Conservation (phyloP, 2,329 filamentous ascomycete species). For the Diaporthe australafricana region DNA sequence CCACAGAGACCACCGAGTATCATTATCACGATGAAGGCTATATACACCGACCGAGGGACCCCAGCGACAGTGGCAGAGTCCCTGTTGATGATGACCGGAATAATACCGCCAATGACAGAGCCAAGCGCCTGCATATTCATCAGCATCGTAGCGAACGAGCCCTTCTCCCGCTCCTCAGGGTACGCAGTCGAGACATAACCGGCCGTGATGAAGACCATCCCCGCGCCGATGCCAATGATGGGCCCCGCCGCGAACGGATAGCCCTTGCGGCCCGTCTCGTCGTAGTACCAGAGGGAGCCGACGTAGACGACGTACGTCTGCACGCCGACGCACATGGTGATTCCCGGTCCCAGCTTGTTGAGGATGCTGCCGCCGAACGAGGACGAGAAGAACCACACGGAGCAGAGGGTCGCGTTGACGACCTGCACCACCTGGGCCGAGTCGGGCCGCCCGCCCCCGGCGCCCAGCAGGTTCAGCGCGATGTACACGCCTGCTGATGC, state of each 20-base stretch:
- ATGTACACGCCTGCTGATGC: constrained; percentile 20
- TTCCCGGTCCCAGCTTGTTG: constrained; percentile 43
- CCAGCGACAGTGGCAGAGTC: constrained; percentile 34
- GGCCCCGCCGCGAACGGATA: constrained; percentile 5
- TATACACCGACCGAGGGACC: constrained; percentile 30
- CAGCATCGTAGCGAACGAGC: constrained; percentile 44
- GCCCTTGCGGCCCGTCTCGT: constrained; percentile 8
- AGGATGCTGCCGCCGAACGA: constrained; percentile 44
- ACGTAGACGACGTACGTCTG: constrained; percentile 25
- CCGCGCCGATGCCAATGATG: constrained; percentile 45
- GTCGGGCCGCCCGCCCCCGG: constrained; percentile 44
- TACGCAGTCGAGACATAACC: constrained; percentile 48
- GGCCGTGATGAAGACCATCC: constrained; percentile 46
- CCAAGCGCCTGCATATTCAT: constrained; percentile 47
- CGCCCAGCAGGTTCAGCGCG: constrained; percentile 40
- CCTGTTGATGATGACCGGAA: constrained; percentile 45
- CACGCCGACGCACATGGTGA: constrained; percentile 35
- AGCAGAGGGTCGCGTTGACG: constrained; percentile 44
- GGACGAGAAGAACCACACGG: constrained; percentile 45
- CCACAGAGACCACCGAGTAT: constrained; percentile 15
- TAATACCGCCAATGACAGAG: constrained; percentile 44
- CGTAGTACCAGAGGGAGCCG: constrained; percentile 30
- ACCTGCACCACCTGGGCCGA: constrained; percentile 44
- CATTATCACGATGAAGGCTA: constrained; percentile 48
- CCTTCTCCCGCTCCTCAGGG: constrained; percentile 48